Percentiles rank a stretch among this genome's conserved stretches.
phyloP scores from a whole-genome alignment of 768 basidiomycete genomes.

The Neoboletus magnificus region DNA sequence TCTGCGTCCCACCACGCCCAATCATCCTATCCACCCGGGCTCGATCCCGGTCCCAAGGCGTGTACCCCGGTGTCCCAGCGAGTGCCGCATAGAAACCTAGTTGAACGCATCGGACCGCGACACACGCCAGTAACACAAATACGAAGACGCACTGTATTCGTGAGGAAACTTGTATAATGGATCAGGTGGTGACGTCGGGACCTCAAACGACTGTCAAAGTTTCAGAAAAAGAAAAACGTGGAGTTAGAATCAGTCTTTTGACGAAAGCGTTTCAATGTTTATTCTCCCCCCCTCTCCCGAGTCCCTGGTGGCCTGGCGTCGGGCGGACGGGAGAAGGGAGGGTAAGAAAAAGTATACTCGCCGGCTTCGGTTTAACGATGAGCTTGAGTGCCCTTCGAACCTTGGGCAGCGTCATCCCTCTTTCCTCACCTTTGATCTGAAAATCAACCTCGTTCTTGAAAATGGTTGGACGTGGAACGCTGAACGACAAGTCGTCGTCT shows the following conservation, averaged over 20 bases:
- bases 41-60: constrained; percentile 6
- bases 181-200: constrained; percentile 25
- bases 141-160: constrained; percentile 16
- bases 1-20: not conserved
- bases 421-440: not conserved
- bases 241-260: not conserved
- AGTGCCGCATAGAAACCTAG: constrained; percentile 25
- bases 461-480: too few relatives aligned
- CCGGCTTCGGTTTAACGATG: constrained; percentile 30
- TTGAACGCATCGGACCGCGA: not conserved
- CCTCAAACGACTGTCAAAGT: constrained; percentile 21
- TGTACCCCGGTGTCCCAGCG: constrained; percentile 14
- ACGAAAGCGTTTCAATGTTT: not conserved
- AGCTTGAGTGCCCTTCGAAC: constrained; percentile 18
- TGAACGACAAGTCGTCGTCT: not conserved
- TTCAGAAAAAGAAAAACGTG: not conserved
- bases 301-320: not conserved
- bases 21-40: not conserved
- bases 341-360: constrained; percentile 5
- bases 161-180: constrained; percentile 26
- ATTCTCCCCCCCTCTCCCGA: not conserved
- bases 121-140: not conserved
- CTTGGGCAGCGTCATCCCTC: constrained; percentile 11
- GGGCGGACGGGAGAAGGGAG: not conserved
- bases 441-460: not conserved